Evolutionary conservation across 2,329 filamentous ascomycete species (phyloP).

Genomic region (Fusarium staphyleae): DNA sequence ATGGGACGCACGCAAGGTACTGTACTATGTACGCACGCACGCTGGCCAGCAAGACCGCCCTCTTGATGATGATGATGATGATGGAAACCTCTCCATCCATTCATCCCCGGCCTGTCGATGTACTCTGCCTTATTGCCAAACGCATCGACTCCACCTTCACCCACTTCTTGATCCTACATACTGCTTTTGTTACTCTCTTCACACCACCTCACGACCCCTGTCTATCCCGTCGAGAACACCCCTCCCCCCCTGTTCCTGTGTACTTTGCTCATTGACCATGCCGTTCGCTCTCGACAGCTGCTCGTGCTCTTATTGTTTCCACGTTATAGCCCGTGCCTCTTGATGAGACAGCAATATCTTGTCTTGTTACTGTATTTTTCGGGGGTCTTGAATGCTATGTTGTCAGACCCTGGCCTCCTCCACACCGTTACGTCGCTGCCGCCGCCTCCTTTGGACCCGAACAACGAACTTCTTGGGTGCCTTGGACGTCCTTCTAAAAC

Average conservation of each 20-base stretch:
- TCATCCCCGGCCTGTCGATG: slow-evolving; percentile 36
- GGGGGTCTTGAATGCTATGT: slow-evolving; percentile 32
- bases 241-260: slow-evolving; percentile 25
- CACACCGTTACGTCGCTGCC: slow-evolving; percentile 33
- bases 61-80: slow-evolving; percentile 1
- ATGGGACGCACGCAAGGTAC: slow-evolving; percentile 27
- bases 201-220: slow-evolving; percentile 20
- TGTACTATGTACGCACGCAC: slow-evolving; percentile 7
- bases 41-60: slow-evolving; percentile 19
- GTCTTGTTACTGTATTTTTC: slow-evolving; percentile 24
- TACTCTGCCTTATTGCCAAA: slow-evolving; percentile 41
- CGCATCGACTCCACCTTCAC: slow-evolving; percentile 33
- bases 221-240: slow-evolving; percentile 11
- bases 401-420: slow-evolving; percentile 40
- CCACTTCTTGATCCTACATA: slow-evolving; percentile 23
- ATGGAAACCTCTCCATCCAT: slow-evolving; percentile 18
- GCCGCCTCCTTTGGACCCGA: slow-evolving; percentile 36
- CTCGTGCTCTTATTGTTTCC: slow-evolving; percentile 21
- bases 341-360: slow-evolving; percentile 32
- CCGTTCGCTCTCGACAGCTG: slow-evolving; percentile 29
- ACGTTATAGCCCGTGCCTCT: slow-evolving; percentile 38
- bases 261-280: slow-evolving; percentile 19
- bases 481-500: slow-evolving; percentile 22
- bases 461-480: slow-evolving; percentile 6
- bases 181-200: slow-evolving; percentile 8